Conservation (phyloP, 208 protist genomes). For the Lotmaria passim region DNA sequence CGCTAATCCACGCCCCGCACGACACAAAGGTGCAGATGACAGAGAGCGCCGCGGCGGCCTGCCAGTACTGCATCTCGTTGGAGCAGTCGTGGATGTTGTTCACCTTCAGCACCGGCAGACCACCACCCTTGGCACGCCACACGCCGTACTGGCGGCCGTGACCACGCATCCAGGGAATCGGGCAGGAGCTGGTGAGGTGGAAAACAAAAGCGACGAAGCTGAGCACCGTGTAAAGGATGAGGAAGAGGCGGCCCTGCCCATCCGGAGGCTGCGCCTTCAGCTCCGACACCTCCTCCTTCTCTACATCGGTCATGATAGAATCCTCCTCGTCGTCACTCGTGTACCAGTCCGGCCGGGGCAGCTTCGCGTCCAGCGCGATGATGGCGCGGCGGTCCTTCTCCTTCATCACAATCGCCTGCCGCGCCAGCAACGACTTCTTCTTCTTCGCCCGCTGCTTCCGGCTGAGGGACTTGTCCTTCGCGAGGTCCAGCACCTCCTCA, state of each 20-base stretch:
- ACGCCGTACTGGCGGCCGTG: constrained; percentile 43
- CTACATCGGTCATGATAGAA: constrained; percentile 17
- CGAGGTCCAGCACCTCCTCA: constrained; percentile 26
- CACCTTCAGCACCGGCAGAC: constrained; percentile 33
- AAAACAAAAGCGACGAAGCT: constrained; percentile 41
- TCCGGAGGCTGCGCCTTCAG: constrained; percentile 37
- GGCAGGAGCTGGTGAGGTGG: constrained; percentile 46
- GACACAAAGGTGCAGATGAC: constrained; percentile 44
- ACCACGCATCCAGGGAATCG: constrained; percentile 47
- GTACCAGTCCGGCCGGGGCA: constrained; percentile 63
- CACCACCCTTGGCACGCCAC: constrained; percentile 49
- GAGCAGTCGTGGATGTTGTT: constrained; percentile 48
- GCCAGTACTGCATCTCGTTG: constrained; percentile 61
- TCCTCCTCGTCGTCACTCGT: constrained; percentile 47
- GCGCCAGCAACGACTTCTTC: constrained; percentile 28
- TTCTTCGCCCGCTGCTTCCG: constrained; percentile 25
- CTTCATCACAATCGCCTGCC: constrained; percentile 27
- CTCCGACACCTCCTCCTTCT: constrained; percentile 36
- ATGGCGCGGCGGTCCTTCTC: constrained; percentile 41
- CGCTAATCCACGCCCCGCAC: constrained; percentile 33
- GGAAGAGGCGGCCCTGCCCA: constrained; percentile 19
- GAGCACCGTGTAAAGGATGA: constrained; percentile 40
- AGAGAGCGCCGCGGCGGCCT: constrained; percentile 44
- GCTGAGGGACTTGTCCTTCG: constrained; percentile 23
- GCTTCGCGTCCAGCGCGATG: constrained; percentile 35